Base-by-base conservation (phyloP, 2,329 filamentous ascomycete species). In the Cryphonectria japonica region DNA sequence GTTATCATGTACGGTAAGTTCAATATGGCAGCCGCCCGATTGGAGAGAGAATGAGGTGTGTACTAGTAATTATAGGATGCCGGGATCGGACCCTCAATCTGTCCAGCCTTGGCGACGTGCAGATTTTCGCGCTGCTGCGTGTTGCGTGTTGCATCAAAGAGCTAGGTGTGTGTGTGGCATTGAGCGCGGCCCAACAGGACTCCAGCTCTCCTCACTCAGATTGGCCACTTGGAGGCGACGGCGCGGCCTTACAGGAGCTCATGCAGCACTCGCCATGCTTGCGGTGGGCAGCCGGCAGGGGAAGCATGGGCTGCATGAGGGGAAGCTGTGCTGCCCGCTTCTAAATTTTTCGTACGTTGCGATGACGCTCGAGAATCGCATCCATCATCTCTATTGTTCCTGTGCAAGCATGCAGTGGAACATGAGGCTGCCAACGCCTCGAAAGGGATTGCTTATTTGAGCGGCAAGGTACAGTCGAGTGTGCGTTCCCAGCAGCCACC, bases 211-310 rank as follows among this genome's bases (percentile, higher is more conserved):
- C 54, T 59, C 29, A 19, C 54, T 19, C 54, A 59, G 54, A 59
- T 59, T 59, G 26, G 54, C 54, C 54, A 34, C 54, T 59, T 26
- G 54, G 54, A 59, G 54, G 54, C 16, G 54, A 57, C 52, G 13
- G 52, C 52, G 11, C 52, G 26, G 26, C 13, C 54, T 29, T 59
- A 26, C 54, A 59, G 54, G 29, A 32, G 43, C 52, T 57, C n/a
- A 57, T 11, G 14, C 26, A 59, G 26, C 14, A 19, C 54, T 32
- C 46, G 11, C 46, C 7, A 6, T 50, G 46, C 19, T 50, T n/a
- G 46, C 46, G 37, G 7, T 37, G 26, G 37, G 37, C 11, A 50
- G 46, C 46, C n/a, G 46, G 19, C 46, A 50, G 11, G 46, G 46
- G 22, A 50, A 50, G 7, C 46, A 50, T 50, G 46, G 46, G 19